Base-by-base conservation (phyloP, 257 asterid genomes). In the Solanum habrochaites region DNA sequence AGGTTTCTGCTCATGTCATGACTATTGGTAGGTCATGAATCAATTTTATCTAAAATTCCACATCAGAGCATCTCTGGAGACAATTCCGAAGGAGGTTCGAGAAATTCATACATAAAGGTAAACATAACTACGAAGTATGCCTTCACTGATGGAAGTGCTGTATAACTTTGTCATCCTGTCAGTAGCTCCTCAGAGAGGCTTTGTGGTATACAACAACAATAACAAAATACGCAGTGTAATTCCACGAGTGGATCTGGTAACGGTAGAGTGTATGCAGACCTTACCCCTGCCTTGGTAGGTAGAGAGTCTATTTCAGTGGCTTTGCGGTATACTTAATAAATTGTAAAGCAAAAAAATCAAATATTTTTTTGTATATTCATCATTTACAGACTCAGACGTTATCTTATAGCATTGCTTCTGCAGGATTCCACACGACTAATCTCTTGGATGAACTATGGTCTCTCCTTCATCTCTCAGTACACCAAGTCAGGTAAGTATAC, bases 1-100 rank as follows among this genome's bases (percentile, higher is more conserved):
- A 15, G 98, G 98, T 60, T 88, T 75, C 3, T 96, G 99, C 87
- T 96, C 98, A n/a, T 96, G 98, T 31, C 12, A 2, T 81, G 85
- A 81, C 69, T 81, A 81, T 6, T 81, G 85, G 85, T 81, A 81
- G 85, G 31, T 18, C 45, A 21, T 31, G 43, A 49, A 81, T 69
- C 45, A 29, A 10, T 29, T 29, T 80, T 31, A 81, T 81, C 69
- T 81, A 6, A 7, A 81, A 31, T 49, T 81, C 45, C 69, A 29
- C 69, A 81, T 81, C 2, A 18, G 29, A 81, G 85, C 45, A 4
- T 62, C 85, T 80, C 67, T 80, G 85, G 40, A 47, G 43, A 80
- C 25, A 80, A 52, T 52, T 18, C n/a, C 2, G 1, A 52, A 1
- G 11, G 62, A 52, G 9, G 62, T 52, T 52, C 47, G 67, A 29